Base-by-base conservation (phyloP, 495 filamentous ascomycete genomes). In the Niebla homalea region DNA sequence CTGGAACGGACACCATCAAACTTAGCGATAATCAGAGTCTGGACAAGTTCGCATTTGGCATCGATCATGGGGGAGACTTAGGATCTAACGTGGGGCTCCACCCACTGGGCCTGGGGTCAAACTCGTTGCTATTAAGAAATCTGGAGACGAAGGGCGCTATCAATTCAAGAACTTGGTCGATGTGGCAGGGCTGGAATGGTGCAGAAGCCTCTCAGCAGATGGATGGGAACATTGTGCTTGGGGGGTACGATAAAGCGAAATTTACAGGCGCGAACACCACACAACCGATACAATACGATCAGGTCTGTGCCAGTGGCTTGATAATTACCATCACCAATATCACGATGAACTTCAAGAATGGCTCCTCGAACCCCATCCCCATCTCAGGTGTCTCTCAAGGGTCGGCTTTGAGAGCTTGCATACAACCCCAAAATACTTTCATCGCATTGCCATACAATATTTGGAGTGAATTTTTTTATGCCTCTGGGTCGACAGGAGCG, bases 181-280 rank as follows among this genome's bases (percentile, higher is more conserved):
- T 66, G 18, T 72, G 67, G 54, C 70, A 60, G 60, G 71, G 70
- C 5, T 62, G 61, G n/a, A 62, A 58, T 43, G 67, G 69, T 44
- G 61, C 59, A 25, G 57, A 57, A 11, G 20, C 39, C 1, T 20
- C 43, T 5, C 46, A 39, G 1, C 56, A 59, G 52, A 60, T 65
- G 38, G 65, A 74, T 48, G 70, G 71, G 0, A 57, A 43, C 4
- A 36, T 70, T 16, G 65, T 73, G 12, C 59, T 73, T 10, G 70
- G 70, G 6, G 70, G 68, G 25, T 74, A 69, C 44, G 71, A 72
- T 48, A 23, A 46, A 42, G 66, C 68, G n/a, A 73, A 71, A 43
- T 58, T 62, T 6, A 60, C 55, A 1, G 67, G 65, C 3, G 38
- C 36, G 4, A 66, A 66, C 20, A 50, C 60, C 18, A 66, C 67